Base-by-base conservation (phyloP, 164 flowering plant species). In the Liriodendron chinense region DNA sequence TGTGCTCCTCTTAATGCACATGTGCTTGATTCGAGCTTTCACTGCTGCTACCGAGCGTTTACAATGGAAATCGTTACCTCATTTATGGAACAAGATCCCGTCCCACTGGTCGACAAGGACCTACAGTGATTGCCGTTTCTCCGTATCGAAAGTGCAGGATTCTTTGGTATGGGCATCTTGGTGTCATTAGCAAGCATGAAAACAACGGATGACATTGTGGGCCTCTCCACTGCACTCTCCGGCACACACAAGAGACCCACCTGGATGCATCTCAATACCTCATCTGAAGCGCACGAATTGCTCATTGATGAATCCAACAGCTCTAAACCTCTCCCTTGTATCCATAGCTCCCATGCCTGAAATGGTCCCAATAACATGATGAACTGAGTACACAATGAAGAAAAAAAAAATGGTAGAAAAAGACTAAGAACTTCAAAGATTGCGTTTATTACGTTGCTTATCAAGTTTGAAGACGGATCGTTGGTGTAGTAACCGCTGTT, bases 341-440 rank as follows among this genome's bases (percentile, higher is more conserved):
- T 65, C 79, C 79, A 77, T 21, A 77, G 43, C 49, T 56, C 2
- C 79, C 79, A 77, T n/a, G 75, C 69, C 79, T 77, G 74, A 23
- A 43, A 48, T 10, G 4, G 24, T 34, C 22, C 16, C 43, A 72
- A 47, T 7, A 8, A 10, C 3, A 9, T 14, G 43, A 34, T 34
- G 6, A n/a, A n/a, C n/a, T 4, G 6, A 34, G 43, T 34, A 34
- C 5, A 34, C 43, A 34, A 34, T 34, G 43, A 34, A 34, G 0
- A 34, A 34, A 7, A 34, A 34, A 34, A 34, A 34, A 34, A 0
- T 34, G 43, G 43, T 34, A 34, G 6, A 34, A 34, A 34, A 4
- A n/a, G 7, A 34, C 5, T 34, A 34, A 3, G 9, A 69, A 14
- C 7, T 6, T 34, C 6, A 34, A 34, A 34, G 43, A 34, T 34